Percentiles rank a stretch among this genome's conserved stretches.
Evolutionary conservation across 2,329 filamentous ascomycete species (phyloP).

Genomic region (Aphanoascus verrucosus): DNA sequence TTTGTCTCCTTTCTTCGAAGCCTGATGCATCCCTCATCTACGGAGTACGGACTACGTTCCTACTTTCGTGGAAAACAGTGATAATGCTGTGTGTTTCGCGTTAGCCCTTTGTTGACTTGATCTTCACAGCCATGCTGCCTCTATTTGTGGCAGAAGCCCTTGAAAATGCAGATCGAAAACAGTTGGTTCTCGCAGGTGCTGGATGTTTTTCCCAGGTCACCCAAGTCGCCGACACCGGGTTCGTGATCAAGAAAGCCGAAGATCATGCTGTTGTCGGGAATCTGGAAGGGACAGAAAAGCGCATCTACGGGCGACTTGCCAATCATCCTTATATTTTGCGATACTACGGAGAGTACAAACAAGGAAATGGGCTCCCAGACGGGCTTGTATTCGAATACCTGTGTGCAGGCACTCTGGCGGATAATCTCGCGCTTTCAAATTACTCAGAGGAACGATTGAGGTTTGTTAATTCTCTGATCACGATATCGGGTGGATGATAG

Average conservation of each 20-base stretch:
- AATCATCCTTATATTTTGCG: slow-evolving; percentile 6
- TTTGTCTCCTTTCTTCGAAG: no score
- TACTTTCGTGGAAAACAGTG: no score
- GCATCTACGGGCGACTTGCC: slow-evolving; percentile 11
- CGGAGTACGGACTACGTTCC: no score
- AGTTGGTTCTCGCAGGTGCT: slow-evolving; percentile 2
- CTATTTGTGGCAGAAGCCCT: no score
- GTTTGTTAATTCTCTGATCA: neutral
- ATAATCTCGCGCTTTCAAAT: slow-evolving; percentile 9
- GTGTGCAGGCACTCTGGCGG: slow-evolving; percentile 2
- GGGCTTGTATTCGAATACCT: slow-evolving; percentile 10
- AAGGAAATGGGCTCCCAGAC: neutral
- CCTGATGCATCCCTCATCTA: no score
- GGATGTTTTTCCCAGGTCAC: slow-evolving; percentile 11
- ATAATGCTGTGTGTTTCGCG: no score
- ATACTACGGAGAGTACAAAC: slow-evolving; percentile 11
- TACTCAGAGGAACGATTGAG: neutral
- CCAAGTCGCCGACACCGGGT: slow-evolving; percentile 2
- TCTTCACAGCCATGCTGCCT: no score
- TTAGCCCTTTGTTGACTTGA: no score
- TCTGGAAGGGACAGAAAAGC: slow-evolving; percentile 8
- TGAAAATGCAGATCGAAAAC: no score
- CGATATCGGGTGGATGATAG: neutral
- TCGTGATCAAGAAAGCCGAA: slow-evolving; percentile 7
- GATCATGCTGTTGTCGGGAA: slow-evolving; percentile 2